A percentile compares a stretch with the other conserved stretches of the same genome.
These are phyloP conservation scores for Cryptococcus sp. DNA, from an alignment of 1,284 basidiomycete species.

Conservation along the genomic window DNA sequence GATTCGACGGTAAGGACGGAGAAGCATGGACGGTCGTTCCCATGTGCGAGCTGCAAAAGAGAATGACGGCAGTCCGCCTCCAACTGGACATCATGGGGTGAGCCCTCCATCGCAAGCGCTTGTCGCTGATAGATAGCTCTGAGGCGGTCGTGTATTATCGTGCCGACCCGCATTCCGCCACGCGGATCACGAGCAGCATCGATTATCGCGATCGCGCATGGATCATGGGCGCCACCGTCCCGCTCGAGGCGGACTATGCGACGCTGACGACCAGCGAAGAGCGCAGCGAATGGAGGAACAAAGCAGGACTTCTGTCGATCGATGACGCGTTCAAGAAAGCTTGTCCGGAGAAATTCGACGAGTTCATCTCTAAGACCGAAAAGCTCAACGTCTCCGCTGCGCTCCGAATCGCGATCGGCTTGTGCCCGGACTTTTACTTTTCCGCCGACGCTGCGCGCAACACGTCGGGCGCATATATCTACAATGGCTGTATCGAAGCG, in stretches of 20 bases:
- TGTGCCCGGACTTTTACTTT: slow-evolving; percentile 77
- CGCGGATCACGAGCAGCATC: slow-evolving; percentile 78
- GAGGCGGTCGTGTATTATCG: slow-evolving; percentile 87
- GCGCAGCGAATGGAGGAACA: slow-evolving; percentile 58
- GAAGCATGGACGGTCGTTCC: slow-evolving; percentile 18
- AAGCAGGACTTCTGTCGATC: slow-evolving; percentile 51
- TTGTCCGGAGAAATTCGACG: slow-evolving; percentile 63
- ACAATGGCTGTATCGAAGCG: slow-evolving; percentile 56
- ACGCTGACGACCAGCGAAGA: slow-evolving; percentile 65
- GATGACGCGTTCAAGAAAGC: slow-evolving; percentile 56
- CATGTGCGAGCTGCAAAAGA: slow-evolving; percentile 8
- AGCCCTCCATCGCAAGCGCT: not conserved
- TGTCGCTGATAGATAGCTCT: slow-evolving; percentile 47
- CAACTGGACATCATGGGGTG: slow-evolving; percentile 27
- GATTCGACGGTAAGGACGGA: slow-evolving; percentile 18
- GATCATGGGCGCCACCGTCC: slow-evolving; percentile 69
- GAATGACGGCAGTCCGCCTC: slow-evolving; percentile 13
- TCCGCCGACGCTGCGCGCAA: slow-evolving; percentile 91
- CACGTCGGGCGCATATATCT: slow-evolving; percentile 88
- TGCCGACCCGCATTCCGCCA: slow-evolving; percentile 85
- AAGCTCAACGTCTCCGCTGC: slow-evolving; percentile 76
- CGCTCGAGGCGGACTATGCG: slow-evolving; percentile 22
- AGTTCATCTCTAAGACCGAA: slow-evolving; percentile 63
- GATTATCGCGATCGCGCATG: slow-evolving; percentile 72
- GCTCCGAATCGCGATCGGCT: slow-evolving; percentile 68